These are phyloP conservation scores for Luvunga scandens DNA, from an alignment of 345 rosid species.

Conservation along the genomic window DNA sequence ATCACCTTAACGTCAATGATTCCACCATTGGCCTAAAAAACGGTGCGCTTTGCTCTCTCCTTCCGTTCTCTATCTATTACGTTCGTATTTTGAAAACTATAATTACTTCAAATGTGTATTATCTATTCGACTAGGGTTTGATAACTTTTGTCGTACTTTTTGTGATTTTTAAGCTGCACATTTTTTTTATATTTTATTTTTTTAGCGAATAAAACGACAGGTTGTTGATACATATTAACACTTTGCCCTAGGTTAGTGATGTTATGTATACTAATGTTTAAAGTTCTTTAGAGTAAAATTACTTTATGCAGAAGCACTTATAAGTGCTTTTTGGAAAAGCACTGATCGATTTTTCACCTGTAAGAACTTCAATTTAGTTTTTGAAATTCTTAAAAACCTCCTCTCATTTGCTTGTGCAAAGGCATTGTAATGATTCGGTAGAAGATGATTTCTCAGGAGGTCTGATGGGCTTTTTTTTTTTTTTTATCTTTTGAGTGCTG, in stretches of 20 bases:
- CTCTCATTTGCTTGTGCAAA: background rate
- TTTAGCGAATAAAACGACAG: background rate
- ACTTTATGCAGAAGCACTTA: background rate
- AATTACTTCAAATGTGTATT: background rate
- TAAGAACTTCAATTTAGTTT: background rate
- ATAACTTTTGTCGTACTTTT: background rate
- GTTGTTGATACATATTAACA: background rate
- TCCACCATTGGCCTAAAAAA: slow-evolving; percentile 36
- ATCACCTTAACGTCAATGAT: slow-evolving; percentile 26
- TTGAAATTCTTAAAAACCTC: background rate
- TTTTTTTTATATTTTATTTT: background rate
- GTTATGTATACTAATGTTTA: background rate
- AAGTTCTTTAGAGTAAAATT: background rate
- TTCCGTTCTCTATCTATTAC: background rate
- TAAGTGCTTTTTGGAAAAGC: background rate
- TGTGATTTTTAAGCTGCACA: background rate
- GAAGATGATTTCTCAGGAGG: background rate
- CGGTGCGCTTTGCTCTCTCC: slow-evolving; percentile 23
- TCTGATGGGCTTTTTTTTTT: background rate
- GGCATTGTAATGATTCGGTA: background rate
- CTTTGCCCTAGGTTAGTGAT: background rate
- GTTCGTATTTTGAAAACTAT: background rate
- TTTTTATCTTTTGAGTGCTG: background rate
- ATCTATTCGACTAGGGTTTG: slow-evolving; percentile 5
- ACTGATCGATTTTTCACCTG: background rate